Base-by-base conservation (phyloP, 1,284 basidiomycete species). In the Pseudozyma thailandica region DNA sequence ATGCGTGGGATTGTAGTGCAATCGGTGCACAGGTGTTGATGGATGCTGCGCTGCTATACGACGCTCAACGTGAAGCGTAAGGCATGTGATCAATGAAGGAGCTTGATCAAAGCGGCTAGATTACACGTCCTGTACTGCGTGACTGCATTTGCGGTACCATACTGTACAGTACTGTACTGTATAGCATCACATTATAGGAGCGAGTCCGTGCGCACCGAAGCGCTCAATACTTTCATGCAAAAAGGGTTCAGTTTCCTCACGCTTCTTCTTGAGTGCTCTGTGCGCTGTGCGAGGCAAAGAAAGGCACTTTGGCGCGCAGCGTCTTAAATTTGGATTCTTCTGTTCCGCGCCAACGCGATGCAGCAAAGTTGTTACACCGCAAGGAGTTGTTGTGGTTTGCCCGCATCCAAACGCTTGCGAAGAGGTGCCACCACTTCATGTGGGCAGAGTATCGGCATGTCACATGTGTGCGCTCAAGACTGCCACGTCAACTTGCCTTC, bases 11-110 rank as follows among this genome's bases (percentile, higher is more conserved):
- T n/a, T 4, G 38, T 18, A 41, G 60, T 33, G 61, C 65, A 16
- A 71, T 65, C 8, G 71, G 71, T 5, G 71, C 71, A 18, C 65
- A 74, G 47, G 61, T 74, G 27, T 38, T 74, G 26, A 62, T 74
- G 52, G 71, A 71, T 23, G 65, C 71, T 18, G 57, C 59, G 3
- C 57, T 74, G 43, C 30, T 56, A 12, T 71, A 64, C 54, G 71
- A 74, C 25, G 37, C 64, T 21, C 61, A 57, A 18, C 52, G 64
- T 13, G 23, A 49, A 15, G 42, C 21, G 18, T 59, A 35, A 42
- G 26, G 38, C 15, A n/a, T n/a, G n/a, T n/a, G n/a, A n/a, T n/a
- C n/a, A n/a, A n/a, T n/a, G n/a, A n/a, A n/a, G n/a, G n/a, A n/a
- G n/a, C n/a, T n/a, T n/a, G n/a, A n/a, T n/a, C n/a, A n/a, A n/a